Evolutionary conservation across 129 eudicot species (phyloP).

Genomic region (Oenanthe sinensis): DNA sequence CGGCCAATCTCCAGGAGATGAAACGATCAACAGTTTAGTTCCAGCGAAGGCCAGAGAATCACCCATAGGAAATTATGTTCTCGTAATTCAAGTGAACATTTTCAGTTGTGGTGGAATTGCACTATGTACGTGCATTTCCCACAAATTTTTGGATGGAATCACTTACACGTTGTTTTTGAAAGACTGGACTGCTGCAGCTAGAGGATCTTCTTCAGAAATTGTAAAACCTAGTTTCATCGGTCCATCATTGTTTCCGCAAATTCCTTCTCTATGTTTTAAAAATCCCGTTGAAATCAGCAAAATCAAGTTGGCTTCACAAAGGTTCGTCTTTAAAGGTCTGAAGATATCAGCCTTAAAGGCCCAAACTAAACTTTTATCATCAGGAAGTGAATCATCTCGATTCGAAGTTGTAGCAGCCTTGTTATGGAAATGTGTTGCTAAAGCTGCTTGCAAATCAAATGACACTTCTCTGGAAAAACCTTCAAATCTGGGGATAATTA

Average conservation of each 20-base stretch:
- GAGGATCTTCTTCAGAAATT: not conserved
- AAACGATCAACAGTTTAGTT: not conserved
- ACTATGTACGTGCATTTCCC: not conserved
- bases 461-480: not conserved
- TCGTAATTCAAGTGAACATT: constrained; percentile 5
- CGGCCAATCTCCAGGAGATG: not conserved
- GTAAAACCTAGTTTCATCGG: not conserved
- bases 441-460: not conserved
- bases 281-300: not conserved
- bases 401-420: not conserved
- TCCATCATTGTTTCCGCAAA: not conserved
- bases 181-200: not conserved
- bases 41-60: not conserved
- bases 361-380: not conserved
- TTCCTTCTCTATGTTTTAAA: not conserved
- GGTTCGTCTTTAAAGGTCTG: not conserved
- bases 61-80: not conserved
- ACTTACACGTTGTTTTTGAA: not conserved
- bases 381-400: not conserved
- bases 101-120: constrained; percentile 11
- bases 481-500: not conserved
- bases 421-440: constrained; percentile 2
- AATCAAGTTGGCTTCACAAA: not conserved
- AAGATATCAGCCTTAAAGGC: not conserved
- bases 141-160: not conserved